phyloP scores from a whole-genome alignment of 345 rosid genomes.

The Bruguiera sexangula region DNA sequence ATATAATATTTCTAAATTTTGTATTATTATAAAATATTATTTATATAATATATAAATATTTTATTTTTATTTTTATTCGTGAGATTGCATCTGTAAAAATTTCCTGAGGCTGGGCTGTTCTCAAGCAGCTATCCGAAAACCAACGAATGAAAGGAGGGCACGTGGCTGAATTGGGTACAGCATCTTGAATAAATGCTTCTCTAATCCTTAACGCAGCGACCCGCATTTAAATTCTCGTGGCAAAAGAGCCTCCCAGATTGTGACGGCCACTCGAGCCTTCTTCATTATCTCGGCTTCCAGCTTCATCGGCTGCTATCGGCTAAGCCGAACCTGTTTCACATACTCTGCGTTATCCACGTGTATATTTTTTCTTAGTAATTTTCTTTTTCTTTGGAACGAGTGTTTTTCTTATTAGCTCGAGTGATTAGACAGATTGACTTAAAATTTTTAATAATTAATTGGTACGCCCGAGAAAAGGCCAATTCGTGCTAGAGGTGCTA shows the following conservation, averaged over 20 bases:
- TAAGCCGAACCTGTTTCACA: background rate
- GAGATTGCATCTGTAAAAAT: too few species aligned
- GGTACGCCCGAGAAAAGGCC: too few species aligned
- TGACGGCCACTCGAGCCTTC: background rate
- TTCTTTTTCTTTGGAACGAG: too few species aligned
- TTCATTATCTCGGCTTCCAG: conserved; percentile 14
- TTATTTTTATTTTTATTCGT: too few species aligned
- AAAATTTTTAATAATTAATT: too few species aligned
- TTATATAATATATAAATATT: too few species aligned
- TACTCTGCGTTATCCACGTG: conserved; percentile 2
- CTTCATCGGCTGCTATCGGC: background rate
- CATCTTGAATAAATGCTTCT: conserved; percentile 21
- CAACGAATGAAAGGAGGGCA: background rate
- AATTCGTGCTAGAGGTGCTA: too few species aligned
- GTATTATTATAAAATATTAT: background rate
- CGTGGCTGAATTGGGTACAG: conserved; percentile 11
- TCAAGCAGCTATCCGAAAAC: background rate
- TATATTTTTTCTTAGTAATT: background rate
- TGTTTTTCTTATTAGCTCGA: conserved; percentile 10
- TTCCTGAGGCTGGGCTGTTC: background rate
- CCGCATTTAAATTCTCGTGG: conserved; percentile 20
- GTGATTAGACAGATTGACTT: too few species aligned
- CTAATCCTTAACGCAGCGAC: conserved; percentile 18
- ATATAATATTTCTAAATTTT: too few species aligned
- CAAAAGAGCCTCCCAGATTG: background rate